Evolutionary conservation across 1,139 yeast genomes (phyloP).

Genomic region (Candida sojae): DNA sequence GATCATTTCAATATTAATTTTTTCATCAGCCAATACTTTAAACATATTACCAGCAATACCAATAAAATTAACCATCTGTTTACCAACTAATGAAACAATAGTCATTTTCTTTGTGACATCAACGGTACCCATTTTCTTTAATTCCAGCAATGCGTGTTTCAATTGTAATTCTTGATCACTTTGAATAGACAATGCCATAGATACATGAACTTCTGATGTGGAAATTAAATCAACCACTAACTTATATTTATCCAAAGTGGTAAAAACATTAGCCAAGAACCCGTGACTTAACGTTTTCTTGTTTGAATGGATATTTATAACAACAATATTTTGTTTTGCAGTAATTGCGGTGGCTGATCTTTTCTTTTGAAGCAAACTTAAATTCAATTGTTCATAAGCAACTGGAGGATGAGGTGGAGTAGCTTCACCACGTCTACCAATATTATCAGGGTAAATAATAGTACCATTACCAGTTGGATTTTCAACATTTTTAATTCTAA

Average conservation of each 20-base stretch:
- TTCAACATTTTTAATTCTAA: slow-evolving; percentile 92
- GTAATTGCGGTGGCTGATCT: slow-evolving; percentile 97
- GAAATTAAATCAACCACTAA: slow-evolving; percentile 94
- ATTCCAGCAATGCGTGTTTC: slow-evolving; percentile 72
- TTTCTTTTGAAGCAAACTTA: slow-evolving; percentile 47
- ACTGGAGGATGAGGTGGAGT: slow-evolving; percentile 97
- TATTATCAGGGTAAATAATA: slow-evolving; percentile 86
- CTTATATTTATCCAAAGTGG: slow-evolving; percentile 79
- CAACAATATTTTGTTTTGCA: slow-evolving; percentile 89
- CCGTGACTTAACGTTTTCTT: slow-evolving; percentile 93
- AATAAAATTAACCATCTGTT: slow-evolving; percentile 93
- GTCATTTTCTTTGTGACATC: slow-evolving; percentile 88
- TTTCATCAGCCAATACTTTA: slow-evolving; percentile 88
- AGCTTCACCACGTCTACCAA: slow-evolving; percentile 79
- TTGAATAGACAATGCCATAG: slow-evolving; percentile 91
- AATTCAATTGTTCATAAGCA: slow-evolving; percentile 56
- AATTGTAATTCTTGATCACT: slow-evolving; percentile 59
- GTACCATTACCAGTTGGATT: slow-evolving; percentile 93
- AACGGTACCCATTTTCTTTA: slow-evolving; percentile 80
- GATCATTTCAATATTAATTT: slow-evolving; percentile 94
- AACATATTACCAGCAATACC: slow-evolving; percentile 99
- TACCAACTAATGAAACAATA: slow-evolving; percentile 91
- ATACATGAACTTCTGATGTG: slow-evolving; percentile 96
- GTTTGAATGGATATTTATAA: slow-evolving; percentile 89
- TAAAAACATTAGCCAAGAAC: slow-evolving; percentile 86